Conservation (phyloP, 345 rosid species). For the Ricinus communis region DNA sequence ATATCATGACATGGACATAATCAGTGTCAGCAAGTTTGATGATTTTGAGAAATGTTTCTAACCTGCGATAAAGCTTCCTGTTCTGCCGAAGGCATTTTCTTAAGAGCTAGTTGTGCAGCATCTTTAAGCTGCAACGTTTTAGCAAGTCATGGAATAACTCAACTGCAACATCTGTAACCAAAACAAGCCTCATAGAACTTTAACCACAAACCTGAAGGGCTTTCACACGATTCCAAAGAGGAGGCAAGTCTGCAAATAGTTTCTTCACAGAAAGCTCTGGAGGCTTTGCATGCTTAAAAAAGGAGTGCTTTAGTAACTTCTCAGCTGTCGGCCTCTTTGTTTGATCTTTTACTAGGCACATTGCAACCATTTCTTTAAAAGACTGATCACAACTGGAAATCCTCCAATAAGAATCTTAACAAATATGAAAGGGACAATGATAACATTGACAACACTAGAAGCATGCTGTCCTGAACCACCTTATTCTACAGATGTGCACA, state of each 20-base stretch:
- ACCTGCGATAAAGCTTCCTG: slow-evolving; percentile 97
- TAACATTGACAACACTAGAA: slow-evolving; percentile 3
- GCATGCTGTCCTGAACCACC: slow-evolving; percentile 10
- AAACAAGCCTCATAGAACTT: slow-evolving; percentile 15
- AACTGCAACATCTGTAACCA: slow-evolving; percentile 12
- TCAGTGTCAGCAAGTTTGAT: background rate
- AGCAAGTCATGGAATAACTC: slow-evolving; percentile 23
- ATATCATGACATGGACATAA: background rate
- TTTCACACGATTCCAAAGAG: slow-evolving; percentile 93
- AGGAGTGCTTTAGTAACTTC: slow-evolving; percentile 81
- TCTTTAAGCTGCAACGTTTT: slow-evolving; percentile 71
- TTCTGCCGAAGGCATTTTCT: slow-evolving; percentile 95
- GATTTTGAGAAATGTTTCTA: slow-evolving; percentile 13
- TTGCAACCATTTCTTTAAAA: slow-evolving; percentile 99
- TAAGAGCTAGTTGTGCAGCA: slow-evolving; percentile 88
- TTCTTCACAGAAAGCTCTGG: slow-evolving; percentile 82
- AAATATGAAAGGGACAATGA: slow-evolving; percentile 12
- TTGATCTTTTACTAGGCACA: slow-evolving; percentile 99
- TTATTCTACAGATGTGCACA: slow-evolving; percentile 1
- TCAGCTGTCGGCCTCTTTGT: slow-evolving; percentile 97
- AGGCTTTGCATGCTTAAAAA: slow-evolving; percentile 90
- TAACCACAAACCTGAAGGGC: slow-evolving; percentile 70
- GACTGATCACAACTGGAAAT: slow-evolving; percentile 96
- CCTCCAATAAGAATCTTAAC: slow-evolving; percentile 69
- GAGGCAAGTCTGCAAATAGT: slow-evolving; percentile 76